phyloP scores from a whole-genome alignment of 2,329 filamentous ascomycete genomes.

The Clonostachys rosea region DNA sequence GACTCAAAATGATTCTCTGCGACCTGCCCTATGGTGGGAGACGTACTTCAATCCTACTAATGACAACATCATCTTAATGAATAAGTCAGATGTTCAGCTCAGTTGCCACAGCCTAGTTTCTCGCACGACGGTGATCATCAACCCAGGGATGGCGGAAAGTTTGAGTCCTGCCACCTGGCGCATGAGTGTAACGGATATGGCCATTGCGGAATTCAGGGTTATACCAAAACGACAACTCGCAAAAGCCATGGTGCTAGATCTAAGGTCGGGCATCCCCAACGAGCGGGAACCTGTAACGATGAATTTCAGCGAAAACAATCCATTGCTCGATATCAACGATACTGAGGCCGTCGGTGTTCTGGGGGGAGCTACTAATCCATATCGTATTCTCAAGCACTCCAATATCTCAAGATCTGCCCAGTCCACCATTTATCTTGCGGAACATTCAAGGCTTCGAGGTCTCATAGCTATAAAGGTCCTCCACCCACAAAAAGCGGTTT shows the following conservation, averaged over 20 bases:
- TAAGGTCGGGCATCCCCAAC: constrained; percentile 36
- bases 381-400: constrained; percentile 49
- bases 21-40: constrained; percentile 54
- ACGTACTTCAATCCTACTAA: constrained; percentile 55
- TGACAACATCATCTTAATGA: constrained; percentile 52
- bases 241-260: constrained; percentile 27
- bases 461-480: constrained; percentile 56
- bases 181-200: constrained; percentile 41
- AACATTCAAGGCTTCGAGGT: constrained; percentile 46
- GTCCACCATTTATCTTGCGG: constrained; percentile 51
- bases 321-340: constrained; percentile 36
- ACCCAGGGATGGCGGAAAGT: constrained; percentile 33
- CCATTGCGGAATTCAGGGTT: constrained; percentile 53
- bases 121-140: constrained; percentile 31
- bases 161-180: constrained; percentile 43
- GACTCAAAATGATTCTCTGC: constrained; percentile 30
- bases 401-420: constrained; percentile 50
- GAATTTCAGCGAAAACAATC: constrained; percentile 32
- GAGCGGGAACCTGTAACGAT: constrained; percentile 43
- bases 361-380: constrained; percentile 45
- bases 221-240: constrained; percentile 43
- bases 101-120: constrained; percentile 19
- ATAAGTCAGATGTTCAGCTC: constrained; percentile 50
- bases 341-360: constrained; percentile 43
- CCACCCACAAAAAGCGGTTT: constrained; percentile 40